These are phyloP conservation scores for Amesomyces nigricolor DNA, from an alignment of 2,329 filamentous ascomycete genomes.

Conservation along the genomic window DNA sequence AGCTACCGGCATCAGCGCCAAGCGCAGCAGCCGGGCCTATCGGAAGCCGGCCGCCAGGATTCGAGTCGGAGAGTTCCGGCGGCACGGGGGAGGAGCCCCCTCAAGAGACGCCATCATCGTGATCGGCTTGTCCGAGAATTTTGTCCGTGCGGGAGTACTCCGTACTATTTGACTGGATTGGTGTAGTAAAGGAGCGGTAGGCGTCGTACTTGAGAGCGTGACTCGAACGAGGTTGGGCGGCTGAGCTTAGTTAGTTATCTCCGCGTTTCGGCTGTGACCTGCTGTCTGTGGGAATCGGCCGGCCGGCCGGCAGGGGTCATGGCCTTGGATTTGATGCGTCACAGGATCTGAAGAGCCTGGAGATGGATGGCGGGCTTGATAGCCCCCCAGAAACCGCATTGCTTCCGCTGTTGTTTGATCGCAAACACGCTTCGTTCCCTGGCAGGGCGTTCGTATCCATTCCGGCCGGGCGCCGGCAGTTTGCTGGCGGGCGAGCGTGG, in stretches of 20 bases:
- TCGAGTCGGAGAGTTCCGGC: background rate
- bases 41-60: background rate
- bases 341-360: background rate
- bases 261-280: background rate
- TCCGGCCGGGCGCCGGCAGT: too few relatives aligned
- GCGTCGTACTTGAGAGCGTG: background rate
- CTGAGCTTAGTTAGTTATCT: background rate
- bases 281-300: background rate
- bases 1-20: background rate
- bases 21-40: background rate
- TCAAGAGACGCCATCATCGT: background rate
- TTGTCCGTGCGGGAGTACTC: background rate
- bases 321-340: background rate
- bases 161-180: too few relatives aligned
- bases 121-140: background rate
- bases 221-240: background rate
- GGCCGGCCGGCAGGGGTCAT: background rate
- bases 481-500: too few relatives aligned
- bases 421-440: background rate
- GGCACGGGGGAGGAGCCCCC: background rate
- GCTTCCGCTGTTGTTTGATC: too few relatives aligned
- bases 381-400: too few relatives aligned
- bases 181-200: slow-evolving; percentile 8
- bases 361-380: background rate
- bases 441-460: background rate